Evolutionary conservation across 768 basidiomycete genomes (phyloP).

Genomic region (Rubroboletus satanas): DNA sequence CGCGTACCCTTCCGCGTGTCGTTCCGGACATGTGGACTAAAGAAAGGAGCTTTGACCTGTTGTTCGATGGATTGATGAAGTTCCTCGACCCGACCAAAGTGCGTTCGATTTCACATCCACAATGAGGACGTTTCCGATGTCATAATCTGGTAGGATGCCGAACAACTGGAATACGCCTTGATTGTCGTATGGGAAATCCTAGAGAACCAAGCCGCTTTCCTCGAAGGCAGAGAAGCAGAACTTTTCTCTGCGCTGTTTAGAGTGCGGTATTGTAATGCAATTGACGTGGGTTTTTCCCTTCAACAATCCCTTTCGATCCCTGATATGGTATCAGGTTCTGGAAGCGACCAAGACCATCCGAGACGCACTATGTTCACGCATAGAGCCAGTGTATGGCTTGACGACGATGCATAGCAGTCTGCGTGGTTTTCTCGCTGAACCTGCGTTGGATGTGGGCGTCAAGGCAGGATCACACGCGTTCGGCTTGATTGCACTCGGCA

Average conservation of each 20-base stretch:
- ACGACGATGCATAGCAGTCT: constrained; percentile 77
- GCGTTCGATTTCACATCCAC: constrained; percentile 18
- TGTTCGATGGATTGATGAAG: constrained; percentile 62
- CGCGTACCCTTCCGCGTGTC: constrained; percentile 36
- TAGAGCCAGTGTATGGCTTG: constrained; percentile 82
- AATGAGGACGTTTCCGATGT: background rate
- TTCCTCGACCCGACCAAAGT: constrained; percentile 67
- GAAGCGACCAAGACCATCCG: constrained; percentile 82
- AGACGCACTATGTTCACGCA: constrained; percentile 63
- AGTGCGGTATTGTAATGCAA: constrained; percentile 68
- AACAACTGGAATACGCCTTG: constrained; percentile 71
- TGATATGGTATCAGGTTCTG: constrained; percentile 50
- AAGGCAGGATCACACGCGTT: constrained; percentile 74
- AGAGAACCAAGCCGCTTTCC: constrained; percentile 62
- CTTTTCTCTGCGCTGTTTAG: constrained; percentile 68
- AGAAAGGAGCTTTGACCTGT: constrained; percentile 62
- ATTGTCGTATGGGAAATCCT: constrained; percentile 83
- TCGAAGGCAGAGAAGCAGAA: constrained; percentile 79
- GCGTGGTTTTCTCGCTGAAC: constrained; percentile 56
- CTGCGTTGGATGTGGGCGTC: constrained; percentile 47
- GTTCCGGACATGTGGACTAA: constrained; percentile 67
- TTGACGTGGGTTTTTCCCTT: constrained; percentile 49
- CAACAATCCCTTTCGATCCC: background rate
- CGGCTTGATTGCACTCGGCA: constrained; percentile 78
- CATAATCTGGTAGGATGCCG: constrained; percentile 44